Conservation (phyloP, 73 alveolate species). For the Paramecium tetraurelia region DNA sequence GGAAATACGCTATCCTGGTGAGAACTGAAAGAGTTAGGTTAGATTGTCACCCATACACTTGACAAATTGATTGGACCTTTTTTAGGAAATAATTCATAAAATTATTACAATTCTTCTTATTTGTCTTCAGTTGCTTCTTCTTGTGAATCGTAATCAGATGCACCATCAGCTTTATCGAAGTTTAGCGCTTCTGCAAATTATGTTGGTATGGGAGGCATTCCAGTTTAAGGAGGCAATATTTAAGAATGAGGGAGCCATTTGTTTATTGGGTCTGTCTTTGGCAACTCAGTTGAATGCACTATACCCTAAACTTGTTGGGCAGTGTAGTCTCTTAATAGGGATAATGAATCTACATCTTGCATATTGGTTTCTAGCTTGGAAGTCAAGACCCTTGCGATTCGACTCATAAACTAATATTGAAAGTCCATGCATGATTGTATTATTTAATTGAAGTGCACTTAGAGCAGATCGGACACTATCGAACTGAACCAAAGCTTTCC, state of each 20-base stretch:
- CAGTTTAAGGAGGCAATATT: neutral
- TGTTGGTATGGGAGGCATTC: neutral
- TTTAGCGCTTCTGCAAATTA: neutral
- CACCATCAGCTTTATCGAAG: neutral
- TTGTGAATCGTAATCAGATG: neutral
- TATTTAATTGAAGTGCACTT: neutral
- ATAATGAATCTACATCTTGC: neutral
- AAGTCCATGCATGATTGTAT: conserved; percentile 21
- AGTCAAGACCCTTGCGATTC: conserved; percentile 1
- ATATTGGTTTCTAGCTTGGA: conserved; percentile 26
- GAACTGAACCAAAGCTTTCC: conserved; percentile 39
- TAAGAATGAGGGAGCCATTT: neutral
- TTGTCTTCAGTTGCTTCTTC: neutral
- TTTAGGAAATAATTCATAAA: neutral
- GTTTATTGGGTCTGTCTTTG: neutral
- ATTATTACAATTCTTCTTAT: neutral
- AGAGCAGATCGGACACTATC: neutral
- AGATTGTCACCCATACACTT: neutral
- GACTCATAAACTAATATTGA: conserved; percentile 35
- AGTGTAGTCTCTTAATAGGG: neutral
- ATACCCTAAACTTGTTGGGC: neutral
- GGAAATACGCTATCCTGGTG: neutral
- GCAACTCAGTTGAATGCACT: neutral
- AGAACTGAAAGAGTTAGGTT: neutral
- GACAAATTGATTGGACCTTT: neutral